Conservation (phyloP, 2,329 filamentous ascomycete species). For the Metarhizium album region DNA sequence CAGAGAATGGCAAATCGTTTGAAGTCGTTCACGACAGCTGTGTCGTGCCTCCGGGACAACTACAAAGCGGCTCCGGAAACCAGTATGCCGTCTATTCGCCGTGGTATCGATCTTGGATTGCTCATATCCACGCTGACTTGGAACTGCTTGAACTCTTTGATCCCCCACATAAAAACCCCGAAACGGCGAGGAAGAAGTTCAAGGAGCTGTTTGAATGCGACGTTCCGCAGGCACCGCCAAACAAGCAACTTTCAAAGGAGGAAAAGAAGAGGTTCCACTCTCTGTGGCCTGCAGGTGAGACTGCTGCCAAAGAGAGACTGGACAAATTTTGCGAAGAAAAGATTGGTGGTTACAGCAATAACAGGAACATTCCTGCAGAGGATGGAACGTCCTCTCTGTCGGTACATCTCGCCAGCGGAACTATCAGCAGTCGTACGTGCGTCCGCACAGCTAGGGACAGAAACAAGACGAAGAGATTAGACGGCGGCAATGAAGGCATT, state of each 20-base stretch:
- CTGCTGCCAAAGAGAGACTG: conserved; percentile 55
- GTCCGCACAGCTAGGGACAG: conserved; percentile 50
- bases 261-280: conserved; percentile 45
- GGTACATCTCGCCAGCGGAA: conserved; percentile 61
- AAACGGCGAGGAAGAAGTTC: conserved; percentile 31
- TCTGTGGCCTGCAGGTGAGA: conserved; percentile 67
- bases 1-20: conserved; percentile 55
- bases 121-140: conserved; percentile 58
- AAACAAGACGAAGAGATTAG: conserved; percentile 55
- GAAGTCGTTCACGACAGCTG: conserved; percentile 73
- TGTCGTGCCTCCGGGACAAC: conserved; percentile 61
- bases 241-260: conserved; percentile 48
- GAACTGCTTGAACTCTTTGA: conserved; percentile 54
- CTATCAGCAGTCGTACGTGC: conserved; percentile 56
- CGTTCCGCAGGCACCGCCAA: conserved; percentile 52
- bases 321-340: conserved; percentile 56
- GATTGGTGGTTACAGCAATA: conserved; percentile 49
- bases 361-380: conserved; percentile 54
- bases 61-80: conserved; percentile 57
- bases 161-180: conserved; percentile 27
- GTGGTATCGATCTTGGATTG: conserved; percentile 70
- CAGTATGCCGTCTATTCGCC: conserved; percentile 80
- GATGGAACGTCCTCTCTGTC: conserved; percentile 58
- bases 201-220: conserved; percentile 45
- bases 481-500: conserved; percentile 55